Evolutionary conservation across 225 moss, liverwort and hornwort genomes (phyloP).

Genomic region (Bryum argenteum): DNA sequence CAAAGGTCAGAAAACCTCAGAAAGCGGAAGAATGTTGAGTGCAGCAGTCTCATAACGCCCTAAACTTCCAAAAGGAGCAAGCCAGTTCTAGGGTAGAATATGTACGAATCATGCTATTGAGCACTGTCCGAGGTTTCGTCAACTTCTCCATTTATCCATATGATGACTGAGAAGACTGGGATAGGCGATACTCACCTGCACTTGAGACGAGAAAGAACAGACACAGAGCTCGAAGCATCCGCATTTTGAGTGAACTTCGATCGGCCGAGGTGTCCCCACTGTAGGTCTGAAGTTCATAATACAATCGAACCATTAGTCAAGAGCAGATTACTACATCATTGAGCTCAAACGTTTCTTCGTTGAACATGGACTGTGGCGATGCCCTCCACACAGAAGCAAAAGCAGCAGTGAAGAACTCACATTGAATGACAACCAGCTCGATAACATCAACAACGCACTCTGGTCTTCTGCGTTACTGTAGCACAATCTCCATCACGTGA

Average conservation of each 20-base stretch:
- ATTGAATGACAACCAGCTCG: no score
- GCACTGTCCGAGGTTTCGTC: no score
- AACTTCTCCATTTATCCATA: constrained; percentile 10
- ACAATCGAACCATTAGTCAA: not conserved
- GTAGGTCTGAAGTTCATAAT: not conserved
- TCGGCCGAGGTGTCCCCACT: constrained; percentile 23
- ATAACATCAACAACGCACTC: no score
- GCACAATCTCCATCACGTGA: no score
- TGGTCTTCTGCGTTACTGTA: no score
- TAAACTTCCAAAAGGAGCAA: not conserved
- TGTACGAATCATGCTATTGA: no score
- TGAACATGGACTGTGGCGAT: no score
- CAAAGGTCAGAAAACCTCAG: not conserved
- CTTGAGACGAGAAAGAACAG: constrained; percentile 30
- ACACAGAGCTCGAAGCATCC: constrained; percentile 25
- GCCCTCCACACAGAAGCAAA: no score
- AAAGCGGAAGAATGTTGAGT: not conserved
- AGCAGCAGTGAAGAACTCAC: no score
- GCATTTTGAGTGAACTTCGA: not conserved
- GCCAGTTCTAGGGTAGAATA: no score
- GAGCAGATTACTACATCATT: not conserved
- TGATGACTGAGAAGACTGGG: not conserved
- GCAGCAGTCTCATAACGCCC: not conserved
- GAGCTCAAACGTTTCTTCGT: no score
- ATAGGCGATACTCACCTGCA: constrained; percentile 23